Evolutionary conservation across 2,329 filamentous ascomycete species (phyloP), one percentile per base, ranked within the genome.

Genomic region (Trichoderma guizhouense): DNA sequence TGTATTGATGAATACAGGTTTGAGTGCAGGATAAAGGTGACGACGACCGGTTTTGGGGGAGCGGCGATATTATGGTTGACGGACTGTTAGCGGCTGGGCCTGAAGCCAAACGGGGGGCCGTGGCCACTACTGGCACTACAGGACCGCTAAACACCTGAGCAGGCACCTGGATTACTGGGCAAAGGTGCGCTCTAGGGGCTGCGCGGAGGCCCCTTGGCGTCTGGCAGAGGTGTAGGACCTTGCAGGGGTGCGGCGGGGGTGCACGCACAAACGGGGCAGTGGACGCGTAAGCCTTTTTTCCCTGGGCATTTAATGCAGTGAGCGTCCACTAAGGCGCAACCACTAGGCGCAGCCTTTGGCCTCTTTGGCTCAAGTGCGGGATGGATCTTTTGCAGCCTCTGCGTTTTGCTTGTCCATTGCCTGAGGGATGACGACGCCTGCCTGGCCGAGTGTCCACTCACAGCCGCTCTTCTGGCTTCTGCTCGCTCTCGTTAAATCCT

Each of bases 401-500:
- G 69, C 69, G n/a, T 30, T 51, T 60, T 57, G 51, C 64, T 58
- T 43, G 51, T 62, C 66, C 57, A 43, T 47, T 36, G 77, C 75
- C 75, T 77, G 73, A 74, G 76, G 24, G 77, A 78, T 79, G 78
- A 79, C 78, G 78, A 79, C 78, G 78, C 77, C 75, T 72, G 70
- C 61, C 64, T 58, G 66, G 55, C 60, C 24, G 21, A 26, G 18
- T 30, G 30, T 14, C 57, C 57, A 60, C 57, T 60, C 57, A 11
- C 34, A 26, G 26, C 34, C 43, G 63, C 30, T 39, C 47, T 62
- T 55, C 53, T 58, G n/a, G 18, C 15, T 36, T 36, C 6, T 7
- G 24, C 7, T 36, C 15, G 26, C 24, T 4, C 21, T 18, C 24
- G 34, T 14, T 36, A 43, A 71, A 62, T 68, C 70, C 63, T 39